Evolutionary conservation across 768 basidiomycete genomes (phyloP), one percentile per base, ranked within the genome.

Genomic region (Tylopilus intermedius): DNA sequence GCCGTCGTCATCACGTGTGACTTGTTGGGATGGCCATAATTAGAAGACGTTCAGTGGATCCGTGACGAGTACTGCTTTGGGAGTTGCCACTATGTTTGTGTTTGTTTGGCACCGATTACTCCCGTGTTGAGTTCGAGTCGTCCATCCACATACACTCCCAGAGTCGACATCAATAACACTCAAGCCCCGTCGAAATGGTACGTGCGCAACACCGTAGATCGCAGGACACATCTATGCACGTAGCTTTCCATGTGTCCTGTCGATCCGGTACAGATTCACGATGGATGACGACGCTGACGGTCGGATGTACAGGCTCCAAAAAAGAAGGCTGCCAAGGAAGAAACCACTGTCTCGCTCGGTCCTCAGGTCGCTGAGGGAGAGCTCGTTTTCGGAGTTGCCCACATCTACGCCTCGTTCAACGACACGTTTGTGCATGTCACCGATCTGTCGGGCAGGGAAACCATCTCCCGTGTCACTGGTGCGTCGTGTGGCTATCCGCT

Each of bases 371-470:
- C 87, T 56, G 94, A 96, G 71, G 94, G 95, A 68, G 94, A 97
- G 75, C 84, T 88, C 66, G 95, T 98, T 40, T 97, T 95, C 68
- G 95, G 95, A 61, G 94, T 97, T 56, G 96, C 96, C 10, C 95
- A 95, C 79, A 97, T 98, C 77, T 98, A 88, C 65, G 95, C 96
- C 38, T 95, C 93, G 53, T 99, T 99, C 84, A 99, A 99, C 76
- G 96, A 99, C 69, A 99, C 96, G 53, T 98, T 98, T 73, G 96
- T 99, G 62, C 96, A 99, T 71, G 79, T 99, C 67, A 99, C 96
- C 72, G 96, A 98, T 88, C 76, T 98, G 54, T 94, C 94, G 22
- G 96, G 96, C 65, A 94, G 91, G 79, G 96, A 98, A 79, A 99
- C 96, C 70, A 93, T 99, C 77, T 90, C 92, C 63, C 92, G 96